These are phyloP conservation scores for Dendrobium catenatum DNA, from an alignment of 106 monocot genomes.

Conservation along the genomic window DNA sequence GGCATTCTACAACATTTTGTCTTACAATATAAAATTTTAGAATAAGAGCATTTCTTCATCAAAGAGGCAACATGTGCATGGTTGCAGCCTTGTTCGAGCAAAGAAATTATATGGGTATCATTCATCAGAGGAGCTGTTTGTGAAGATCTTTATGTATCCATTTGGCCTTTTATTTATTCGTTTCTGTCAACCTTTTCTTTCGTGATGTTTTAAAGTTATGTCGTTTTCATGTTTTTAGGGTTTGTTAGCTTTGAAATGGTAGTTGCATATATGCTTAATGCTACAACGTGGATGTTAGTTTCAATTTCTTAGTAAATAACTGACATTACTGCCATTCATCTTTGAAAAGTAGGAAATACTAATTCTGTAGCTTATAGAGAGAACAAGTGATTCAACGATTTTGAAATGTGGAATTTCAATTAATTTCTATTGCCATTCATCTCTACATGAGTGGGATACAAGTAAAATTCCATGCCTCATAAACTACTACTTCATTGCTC, in stretches of 20 bases:
- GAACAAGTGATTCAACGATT: not conserved
- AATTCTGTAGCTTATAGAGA: not conserved
- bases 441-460: not conserved
- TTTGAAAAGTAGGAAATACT: not conserved
- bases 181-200: not conserved
- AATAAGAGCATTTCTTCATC: constrained; percentile 26
- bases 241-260: not conserved
- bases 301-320: not conserved
- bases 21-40: constrained; percentile 18
- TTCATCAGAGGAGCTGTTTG: constrained; percentile 71
- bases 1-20: not conserved
- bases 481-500: not conserved
- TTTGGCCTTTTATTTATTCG: constrained; percentile 1
- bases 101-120: constrained; percentile 90
- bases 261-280: not conserved
- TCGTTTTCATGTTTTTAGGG: not conserved
- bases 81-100: constrained; percentile 74
- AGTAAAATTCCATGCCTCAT: not conserved
- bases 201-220: not conserved
- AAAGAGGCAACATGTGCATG: constrained; percentile 80
- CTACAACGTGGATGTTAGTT: not conserved
- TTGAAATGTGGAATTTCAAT: not conserved
- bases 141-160: constrained; percentile 91
- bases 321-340: not conserved
- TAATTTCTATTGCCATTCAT: not conserved